A percentile compares a stretch with the other conserved stretches of the same genome.
phyloP scores from a whole-genome alignment of 2,329 filamentous ascomycete genomes.

The Beauveria scarabaeidicola region DNA sequence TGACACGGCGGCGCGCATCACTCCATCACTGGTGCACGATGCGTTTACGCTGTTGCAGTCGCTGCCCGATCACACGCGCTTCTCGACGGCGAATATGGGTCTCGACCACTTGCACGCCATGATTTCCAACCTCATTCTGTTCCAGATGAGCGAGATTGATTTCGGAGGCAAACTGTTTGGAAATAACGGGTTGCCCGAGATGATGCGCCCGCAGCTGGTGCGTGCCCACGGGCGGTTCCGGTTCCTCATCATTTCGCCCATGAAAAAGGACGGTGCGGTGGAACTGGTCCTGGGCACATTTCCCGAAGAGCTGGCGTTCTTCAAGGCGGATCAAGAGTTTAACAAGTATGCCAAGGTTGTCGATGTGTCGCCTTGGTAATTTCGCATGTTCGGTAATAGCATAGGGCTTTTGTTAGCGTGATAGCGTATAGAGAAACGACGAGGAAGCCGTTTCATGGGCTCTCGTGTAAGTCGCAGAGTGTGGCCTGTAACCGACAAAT shows the following conservation, averaged over 20 bases:
- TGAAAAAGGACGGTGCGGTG: conserved; percentile 21
- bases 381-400: no score
- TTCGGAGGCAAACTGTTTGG: conserved; percentile 22
- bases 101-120: conserved; percentile 21
- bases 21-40: conserved; percentile 20
- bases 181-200: conserved; percentile 19
- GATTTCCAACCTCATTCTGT: conserved; percentile 24
- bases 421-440: neutral
- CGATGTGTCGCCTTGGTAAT: conserved; percentile 8
- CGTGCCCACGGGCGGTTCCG: conserved; percentile 19
- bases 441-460: neutral
- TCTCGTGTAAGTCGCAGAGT: conserved; percentile 1
- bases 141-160: conserved; percentile 19
- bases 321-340: conserved; percentile 20
- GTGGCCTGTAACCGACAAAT: neutral
- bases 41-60: conserved; percentile 20
- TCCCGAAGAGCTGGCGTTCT: conserved; percentile 22
- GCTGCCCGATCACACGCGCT: conserved; percentile 19
- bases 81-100: conserved; percentile 19
- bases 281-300: conserved; percentile 22
- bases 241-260: conserved; percentile 21
- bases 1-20: conserved; percentile 19
- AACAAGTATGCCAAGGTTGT: conserved; percentile 17
- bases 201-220: conserved; percentile 22
- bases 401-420: neutral